A percentile compares a stretch with the other conserved stretches of the same genome.
Evolutionary conservation across 495 filamentous ascomycete species (phyloP).

Genomic region (Ramalina peruviana): DNA sequence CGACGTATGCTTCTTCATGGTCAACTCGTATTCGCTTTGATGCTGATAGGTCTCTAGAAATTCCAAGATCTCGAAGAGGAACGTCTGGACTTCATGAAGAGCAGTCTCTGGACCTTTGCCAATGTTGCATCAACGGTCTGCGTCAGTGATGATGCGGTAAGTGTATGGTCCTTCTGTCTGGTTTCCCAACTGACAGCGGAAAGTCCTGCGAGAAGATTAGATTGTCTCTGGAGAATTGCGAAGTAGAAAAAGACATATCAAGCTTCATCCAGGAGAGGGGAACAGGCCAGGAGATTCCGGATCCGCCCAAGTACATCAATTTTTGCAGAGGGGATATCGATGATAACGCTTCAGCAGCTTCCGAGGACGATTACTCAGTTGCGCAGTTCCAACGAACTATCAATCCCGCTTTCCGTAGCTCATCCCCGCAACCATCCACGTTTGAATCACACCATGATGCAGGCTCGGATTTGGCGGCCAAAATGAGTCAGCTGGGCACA

Average conservation of each 20-base stretch:
- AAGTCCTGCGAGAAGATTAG: conserved; percentile 90
- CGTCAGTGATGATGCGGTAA: conserved; percentile 84
- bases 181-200: conserved; percentile 12
- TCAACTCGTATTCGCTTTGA: background rate
- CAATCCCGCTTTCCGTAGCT: conserved; percentile 86
- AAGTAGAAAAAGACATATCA: conserved; percentile 90
- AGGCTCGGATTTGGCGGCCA: conserved; percentile 48
- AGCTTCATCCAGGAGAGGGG: conserved; percentile 79
- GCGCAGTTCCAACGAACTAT: conserved; percentile 91
- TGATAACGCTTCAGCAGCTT: conserved; percentile 67
- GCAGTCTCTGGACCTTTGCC: conserved; percentile 92
- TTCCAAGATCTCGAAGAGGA: conserved; percentile 99
- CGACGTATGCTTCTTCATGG: conserved; percentile 40
- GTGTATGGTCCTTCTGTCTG: conserved; percentile 14
- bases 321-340: conserved; percentile 85
- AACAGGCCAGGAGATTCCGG: conserved; percentile 94
- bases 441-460: conserved; percentile 85
- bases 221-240: conserved; percentile 86
- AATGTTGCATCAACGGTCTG: conserved; percentile 98
- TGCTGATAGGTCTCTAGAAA: conserved; percentile 44
- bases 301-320: conserved; percentile 96
- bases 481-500: conserved; percentile 43
- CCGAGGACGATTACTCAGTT: conserved; percentile 80
- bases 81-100: conserved; percentile 89
- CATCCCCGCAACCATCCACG: conserved; percentile 75